Base-by-base conservation (phyloP, 2,329 filamentous ascomycete genomes). In the Trichothecium sympodiale region DNA sequence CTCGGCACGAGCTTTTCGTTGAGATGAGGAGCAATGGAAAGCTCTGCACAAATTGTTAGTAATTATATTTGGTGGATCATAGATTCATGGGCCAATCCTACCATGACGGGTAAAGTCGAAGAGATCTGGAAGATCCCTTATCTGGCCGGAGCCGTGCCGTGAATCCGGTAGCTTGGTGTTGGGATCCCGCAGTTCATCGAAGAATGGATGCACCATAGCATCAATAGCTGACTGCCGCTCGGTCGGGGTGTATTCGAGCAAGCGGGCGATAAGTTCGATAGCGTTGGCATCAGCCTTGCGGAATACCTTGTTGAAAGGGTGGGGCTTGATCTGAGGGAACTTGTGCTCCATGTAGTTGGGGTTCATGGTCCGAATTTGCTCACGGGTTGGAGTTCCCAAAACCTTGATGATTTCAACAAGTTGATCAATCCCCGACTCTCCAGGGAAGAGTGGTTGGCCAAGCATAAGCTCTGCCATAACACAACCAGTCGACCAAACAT, bases 291-390 rank as follows among this genome's bases (percentile, higher is more conserved):
- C 86, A 38, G 91, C 91, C 74, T 93, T 95, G 49, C 91, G 81
- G 75, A 98, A 96, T 38, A 98, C 91, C 75, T 96, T 96, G 67
- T 83, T 93, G 71, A 98, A 98, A 18, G 91, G 91, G 55, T 98
- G 91, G 39, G 91, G 91, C 70, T 98, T 98, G 69, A 98, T 98
- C 62, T 98, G 91, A 33, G 91, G 91, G 64, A 98, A 98, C 68
- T 96, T 96, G 69, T 98, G 91, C 67, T 98, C 91, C 91, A 98
- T 98, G 64, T 98, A 98, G 64, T 98, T 98, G 40, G 91, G 91
- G 63, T 98, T 98, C 91, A 98, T 98, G 46, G 91, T 98, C 49
- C 91, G 84, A 54, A 98, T 98, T 62, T 98, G 91, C 60, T 98
- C 91, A 45, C 91, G 77, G 26, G 91, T 96, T 14, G 91, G 91